Evolutionary conservation across 164 flowering plant genomes (phyloP).

Genomic region (Macadamia integrifolia): DNA sequence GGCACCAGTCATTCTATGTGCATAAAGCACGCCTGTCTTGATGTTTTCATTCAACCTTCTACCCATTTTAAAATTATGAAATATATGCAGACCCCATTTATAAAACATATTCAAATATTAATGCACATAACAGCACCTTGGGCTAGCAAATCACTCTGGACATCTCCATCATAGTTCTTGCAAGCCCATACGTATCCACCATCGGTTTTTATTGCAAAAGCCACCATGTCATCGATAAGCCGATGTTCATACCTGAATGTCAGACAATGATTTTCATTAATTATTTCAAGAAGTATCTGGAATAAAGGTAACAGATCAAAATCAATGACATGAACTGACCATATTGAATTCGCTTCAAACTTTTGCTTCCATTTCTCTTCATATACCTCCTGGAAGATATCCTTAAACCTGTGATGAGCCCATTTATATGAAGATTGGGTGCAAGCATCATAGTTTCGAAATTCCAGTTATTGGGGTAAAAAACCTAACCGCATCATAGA

Average conservation of each 20-base stretch:
- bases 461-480: too few species aligned
- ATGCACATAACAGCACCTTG: slow-evolving; percentile 56
- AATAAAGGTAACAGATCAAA: neutral
- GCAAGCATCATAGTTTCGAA: neutral
- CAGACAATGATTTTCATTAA: slow-evolving; percentile 11
- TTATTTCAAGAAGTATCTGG: slow-evolving; percentile 4
- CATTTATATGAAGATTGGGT: neutral
- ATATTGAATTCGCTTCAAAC: slow-evolving; percentile 84
- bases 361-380: slow-evolving; percentile 84
- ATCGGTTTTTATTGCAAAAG: slow-evolving; percentile 89
- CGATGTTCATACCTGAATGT: slow-evolving; percentile 93
- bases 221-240: slow-evolving; percentile 99
- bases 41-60: too few species aligned
- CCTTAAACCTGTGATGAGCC: slow-evolving; percentile 69
- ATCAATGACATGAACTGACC: slow-evolving; percentile 35
- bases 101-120: neutral
- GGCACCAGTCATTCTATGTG: too few species aligned
- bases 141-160: slow-evolving; percentile 98
- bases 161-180: slow-evolving; percentile 99
- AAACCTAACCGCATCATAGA: neutral
- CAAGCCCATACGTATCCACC: slow-evolving; percentile 99
- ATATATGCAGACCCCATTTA: too few species aligned
- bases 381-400: slow-evolving; percentile 94
- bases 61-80: too few species aligned
- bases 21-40: too few species aligned